Evolutionary conservation across 2,329 filamentous ascomycete genomes (phyloP).

Genomic region (Seiridium cupressi): DNA sequence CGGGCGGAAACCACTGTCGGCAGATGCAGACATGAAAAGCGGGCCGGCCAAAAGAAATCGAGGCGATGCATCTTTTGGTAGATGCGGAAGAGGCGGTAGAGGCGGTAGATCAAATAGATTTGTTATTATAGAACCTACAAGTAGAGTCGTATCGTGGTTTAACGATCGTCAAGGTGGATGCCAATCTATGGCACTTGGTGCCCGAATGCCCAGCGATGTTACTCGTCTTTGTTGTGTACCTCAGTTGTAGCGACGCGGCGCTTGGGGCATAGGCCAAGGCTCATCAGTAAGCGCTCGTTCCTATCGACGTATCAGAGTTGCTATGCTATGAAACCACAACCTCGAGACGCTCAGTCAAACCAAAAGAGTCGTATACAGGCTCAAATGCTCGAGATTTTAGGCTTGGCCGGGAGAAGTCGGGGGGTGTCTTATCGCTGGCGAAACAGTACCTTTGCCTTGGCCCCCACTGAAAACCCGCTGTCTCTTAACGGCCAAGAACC

Average conservation of each 20-base stretch:
- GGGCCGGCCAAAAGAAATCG: neutral
- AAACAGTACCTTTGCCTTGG: neutral
- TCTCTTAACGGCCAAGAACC: conserved; percentile 5
- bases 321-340: neutral
- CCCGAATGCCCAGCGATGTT: neutral
- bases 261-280: neutral
- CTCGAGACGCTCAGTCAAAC: neutral
- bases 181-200: neutral
- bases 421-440: neutral
- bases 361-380: neutral
- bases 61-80: neutral
- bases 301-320: neutral
- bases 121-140: neutral
- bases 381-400: neutral
- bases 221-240: no score
- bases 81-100: neutral
- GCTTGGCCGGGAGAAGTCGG: neutral
- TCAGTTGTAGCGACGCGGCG: no score
- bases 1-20: neutral
- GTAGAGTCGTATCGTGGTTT: neutral
- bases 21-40: neutral
- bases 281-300: neutral
- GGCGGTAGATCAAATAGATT: neutral
- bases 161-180: neutral
- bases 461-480: conserved; percentile 3